These are phyloP conservation scores for Penicillium lagena DNA, from an alignment of 495 filamentous ascomycete genomes.

Conservation along the genomic window DNA sequence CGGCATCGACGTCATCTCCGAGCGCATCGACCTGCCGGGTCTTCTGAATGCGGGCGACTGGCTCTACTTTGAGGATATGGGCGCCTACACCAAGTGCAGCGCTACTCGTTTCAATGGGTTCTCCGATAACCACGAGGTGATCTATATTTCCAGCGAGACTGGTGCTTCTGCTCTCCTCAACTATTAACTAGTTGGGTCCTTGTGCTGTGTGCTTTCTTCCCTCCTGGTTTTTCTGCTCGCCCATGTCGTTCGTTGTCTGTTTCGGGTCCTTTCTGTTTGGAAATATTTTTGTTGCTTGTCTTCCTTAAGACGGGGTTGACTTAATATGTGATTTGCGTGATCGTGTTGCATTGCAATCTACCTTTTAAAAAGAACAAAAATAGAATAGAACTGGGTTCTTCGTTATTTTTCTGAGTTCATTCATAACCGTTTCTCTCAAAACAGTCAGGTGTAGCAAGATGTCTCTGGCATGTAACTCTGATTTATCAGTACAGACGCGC, in stretches of 20 bases:
- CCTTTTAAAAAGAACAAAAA: neutral
- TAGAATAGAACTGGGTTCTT: constrained; percentile 1
- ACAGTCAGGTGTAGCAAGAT: too few species aligned
- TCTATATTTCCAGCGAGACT: constrained; percentile 90
- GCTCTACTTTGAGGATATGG: constrained; percentile 98
- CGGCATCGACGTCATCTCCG: constrained; percentile 86
- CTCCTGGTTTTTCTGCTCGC: neutral
- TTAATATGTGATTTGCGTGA: constrained; percentile 4
- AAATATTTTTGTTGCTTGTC: neutral
- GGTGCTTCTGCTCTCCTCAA: constrained; percentile 73
- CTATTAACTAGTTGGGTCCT: constrained; percentile 21
- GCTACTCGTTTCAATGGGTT: constrained; percentile 99
- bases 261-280: constrained; percentile 1
- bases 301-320: neutral
- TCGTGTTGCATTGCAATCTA: neutral
- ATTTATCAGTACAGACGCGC: too few species aligned
- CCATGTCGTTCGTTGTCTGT: neutral
- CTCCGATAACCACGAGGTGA: constrained; percentile 80
- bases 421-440: too few species aligned
- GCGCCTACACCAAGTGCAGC: constrained; percentile 95
- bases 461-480: too few species aligned
- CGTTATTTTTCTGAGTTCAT: too few species aligned
- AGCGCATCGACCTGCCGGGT: constrained; percentile 64
- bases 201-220: neutral
- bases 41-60: constrained; percentile 87